phyloP scores from a whole-genome alignment of 805 yeast genomes.

The Schizosaccharomyces cryophilus region DNA sequence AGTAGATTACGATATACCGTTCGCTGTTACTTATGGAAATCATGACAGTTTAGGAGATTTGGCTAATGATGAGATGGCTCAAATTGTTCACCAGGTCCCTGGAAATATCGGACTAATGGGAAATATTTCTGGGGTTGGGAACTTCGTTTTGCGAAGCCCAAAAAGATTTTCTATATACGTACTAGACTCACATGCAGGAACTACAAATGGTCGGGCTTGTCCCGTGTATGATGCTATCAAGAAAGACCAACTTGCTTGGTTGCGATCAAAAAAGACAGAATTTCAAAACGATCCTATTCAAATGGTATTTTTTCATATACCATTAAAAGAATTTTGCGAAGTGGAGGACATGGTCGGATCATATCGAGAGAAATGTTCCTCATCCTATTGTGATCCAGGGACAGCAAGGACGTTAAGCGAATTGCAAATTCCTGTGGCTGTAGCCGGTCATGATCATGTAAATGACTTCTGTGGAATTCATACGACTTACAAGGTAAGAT shows the following conservation, averaged over 20 bases:
- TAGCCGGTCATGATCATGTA: slow-evolving; percentile 89
- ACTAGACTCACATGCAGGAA: slow-evolving; percentile 62
- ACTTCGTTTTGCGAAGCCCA: slow-evolving; percentile 29
- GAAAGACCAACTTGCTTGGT: slow-evolving; percentile 36
- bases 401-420: slow-evolving; percentile 32
- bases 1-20: slow-evolving; percentile 46
- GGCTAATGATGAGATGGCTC: slow-evolving; percentile 34
- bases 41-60: slow-evolving; percentile 79
- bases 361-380: slow-evolving; percentile 49
- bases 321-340: slow-evolving; percentile 60
- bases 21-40: slow-evolving; percentile 69
- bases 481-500: slow-evolving; percentile 28
- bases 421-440: slow-evolving; percentile 48
- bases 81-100: slow-evolving; percentile 34
- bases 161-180: slow-evolving; percentile 41
- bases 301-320: slow-evolving; percentile 89
- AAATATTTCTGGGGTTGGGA: slow-evolving; percentile 60
- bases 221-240: slow-evolving; percentile 71
- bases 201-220: slow-evolving; percentile 27
- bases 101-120: slow-evolving; percentile 41
- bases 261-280: slow-evolving; percentile 16
- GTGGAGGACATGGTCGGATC: slow-evolving; percentile 28
- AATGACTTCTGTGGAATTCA: slow-evolving; percentile 59
- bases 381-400: slow-evolving; percentile 48
- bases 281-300: slow-evolving; percentile 16